phyloP scores from a whole-genome alignment of 352 stramenopile genomes.

The Globisporangium recalcitrans region DNA sequence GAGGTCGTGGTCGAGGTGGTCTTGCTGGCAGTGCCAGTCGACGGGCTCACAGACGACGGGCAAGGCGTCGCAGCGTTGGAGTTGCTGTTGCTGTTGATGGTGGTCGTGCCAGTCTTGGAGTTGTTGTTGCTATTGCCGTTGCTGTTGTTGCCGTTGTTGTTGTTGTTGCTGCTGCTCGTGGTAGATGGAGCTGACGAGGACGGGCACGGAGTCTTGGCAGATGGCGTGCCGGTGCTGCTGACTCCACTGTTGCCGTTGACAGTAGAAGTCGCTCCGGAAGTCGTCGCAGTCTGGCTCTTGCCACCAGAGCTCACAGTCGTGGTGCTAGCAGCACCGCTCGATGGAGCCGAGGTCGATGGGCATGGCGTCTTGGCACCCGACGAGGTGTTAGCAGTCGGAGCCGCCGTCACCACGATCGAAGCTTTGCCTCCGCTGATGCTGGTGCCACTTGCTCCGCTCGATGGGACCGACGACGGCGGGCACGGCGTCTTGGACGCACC shows the following conservation, averaged over 20 bases:
- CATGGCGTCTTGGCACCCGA: neutral
- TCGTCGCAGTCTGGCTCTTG: neutral
- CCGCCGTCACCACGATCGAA: neutral
- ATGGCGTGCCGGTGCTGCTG: neutral
- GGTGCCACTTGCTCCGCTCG: neutral
- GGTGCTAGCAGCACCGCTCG: neutral
- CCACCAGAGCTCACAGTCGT: neutral
- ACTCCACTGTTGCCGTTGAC: constrained; percentile 7
- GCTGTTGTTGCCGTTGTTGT: too few species aligned
- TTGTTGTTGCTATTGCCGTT: neutral
- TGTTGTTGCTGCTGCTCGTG: neutral
- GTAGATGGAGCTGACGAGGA: neutral
- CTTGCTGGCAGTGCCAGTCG: neutral
- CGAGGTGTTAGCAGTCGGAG: neutral
- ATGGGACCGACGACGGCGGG: neutral
- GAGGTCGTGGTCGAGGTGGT: neutral
- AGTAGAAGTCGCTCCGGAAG: neutral
- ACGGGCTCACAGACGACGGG: neutral
- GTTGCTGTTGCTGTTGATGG: neutral
- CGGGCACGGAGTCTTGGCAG: neutral
- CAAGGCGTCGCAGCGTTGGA: neutral
- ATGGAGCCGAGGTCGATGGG: neutral
- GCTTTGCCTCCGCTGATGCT: neutral
- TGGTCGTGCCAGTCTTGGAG: neutral
- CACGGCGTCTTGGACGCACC: constrained; percentile 1